phyloP scores from a whole-genome alignment of 164 flowering plant genomes.

The Umbellularia californica region DNA sequence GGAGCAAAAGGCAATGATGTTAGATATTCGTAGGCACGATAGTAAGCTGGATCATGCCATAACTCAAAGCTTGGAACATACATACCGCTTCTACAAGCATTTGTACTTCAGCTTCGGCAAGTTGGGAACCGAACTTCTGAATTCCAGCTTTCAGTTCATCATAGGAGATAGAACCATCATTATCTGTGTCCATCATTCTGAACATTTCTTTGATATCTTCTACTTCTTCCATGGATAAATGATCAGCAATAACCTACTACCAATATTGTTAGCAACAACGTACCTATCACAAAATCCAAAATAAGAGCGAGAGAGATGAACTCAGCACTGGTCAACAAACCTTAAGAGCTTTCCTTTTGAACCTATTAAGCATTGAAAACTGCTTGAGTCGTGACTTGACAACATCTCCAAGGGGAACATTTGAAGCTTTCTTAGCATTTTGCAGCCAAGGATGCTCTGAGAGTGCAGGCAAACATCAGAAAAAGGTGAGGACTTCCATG shows the following conservation, averaged over 20 bases:
- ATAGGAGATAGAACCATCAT: conserved; percentile 65
- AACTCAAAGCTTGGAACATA: conserved; percentile 2
- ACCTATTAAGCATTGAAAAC: conserved; percentile 91
- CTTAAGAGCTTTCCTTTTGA: conserved; percentile 85
- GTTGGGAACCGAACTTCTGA: conserved; percentile 55
- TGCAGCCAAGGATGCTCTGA: conserved; percentile 89
- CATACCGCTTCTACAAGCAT: conserved; percentile 88
- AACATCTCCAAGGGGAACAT: conserved; percentile 90
- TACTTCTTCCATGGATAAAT: conserved; percentile 76
- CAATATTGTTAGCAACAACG: neutral
- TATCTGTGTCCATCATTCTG: conserved; percentile 69
- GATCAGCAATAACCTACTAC: conserved; percentile 80
- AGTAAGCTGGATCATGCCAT: no score
- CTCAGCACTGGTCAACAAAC: conserved; percentile 34
- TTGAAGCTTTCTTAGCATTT: conserved; percentile 89
- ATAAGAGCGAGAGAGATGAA: neutral
- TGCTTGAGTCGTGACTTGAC: conserved; percentile 89
- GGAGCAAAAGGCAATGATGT: no score
- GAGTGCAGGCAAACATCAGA: neutral
- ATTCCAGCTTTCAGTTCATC: conserved; percentile 78
- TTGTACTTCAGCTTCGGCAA: conserved; percentile 81
- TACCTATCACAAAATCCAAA: conserved; percentile 2
- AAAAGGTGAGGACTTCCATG: neutral
- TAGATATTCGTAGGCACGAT: no score
- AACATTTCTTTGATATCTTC: conserved; percentile 84